phyloP scores from a whole-genome alignment of 257 asterid species.

The Solanum pinnatisectum region DNA sequence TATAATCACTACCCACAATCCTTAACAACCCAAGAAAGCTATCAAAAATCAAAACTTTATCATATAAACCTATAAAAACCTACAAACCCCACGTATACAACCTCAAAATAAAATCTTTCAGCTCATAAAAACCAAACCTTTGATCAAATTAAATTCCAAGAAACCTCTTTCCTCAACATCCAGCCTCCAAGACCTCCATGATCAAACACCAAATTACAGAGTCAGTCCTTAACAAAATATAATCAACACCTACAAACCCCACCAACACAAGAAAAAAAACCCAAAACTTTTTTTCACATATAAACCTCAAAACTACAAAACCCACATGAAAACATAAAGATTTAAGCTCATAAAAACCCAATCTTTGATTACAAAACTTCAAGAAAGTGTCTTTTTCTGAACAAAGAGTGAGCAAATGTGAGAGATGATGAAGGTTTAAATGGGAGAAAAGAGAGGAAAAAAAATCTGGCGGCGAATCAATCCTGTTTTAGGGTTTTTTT shows the following conservation, averaged over 20 bases:
- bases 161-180: neutral
- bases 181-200: neutral
- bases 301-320: neutral
- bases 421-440: neutral
- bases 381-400: neutral
- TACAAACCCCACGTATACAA: neutral
- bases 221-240: neutral
- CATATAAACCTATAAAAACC: neutral
- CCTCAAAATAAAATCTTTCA: conserved; percentile 4
- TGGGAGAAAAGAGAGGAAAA: neutral
- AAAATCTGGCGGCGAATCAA: neutral
- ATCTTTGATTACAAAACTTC: neutral
- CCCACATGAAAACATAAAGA: neutral
- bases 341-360: neutral
- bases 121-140: neutral
- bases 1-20: neutral
- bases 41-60: neutral
- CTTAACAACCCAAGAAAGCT: neutral
- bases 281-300: neutral
- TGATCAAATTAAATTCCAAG: neutral
- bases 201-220: neutral
- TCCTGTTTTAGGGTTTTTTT: neutral
- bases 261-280: neutral
- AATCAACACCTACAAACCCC: neutral
- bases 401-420: neutral